Conservation (phyloP, 2,329 filamentous ascomycete genomes). For the Keithomyces neogunnii region DNA sequence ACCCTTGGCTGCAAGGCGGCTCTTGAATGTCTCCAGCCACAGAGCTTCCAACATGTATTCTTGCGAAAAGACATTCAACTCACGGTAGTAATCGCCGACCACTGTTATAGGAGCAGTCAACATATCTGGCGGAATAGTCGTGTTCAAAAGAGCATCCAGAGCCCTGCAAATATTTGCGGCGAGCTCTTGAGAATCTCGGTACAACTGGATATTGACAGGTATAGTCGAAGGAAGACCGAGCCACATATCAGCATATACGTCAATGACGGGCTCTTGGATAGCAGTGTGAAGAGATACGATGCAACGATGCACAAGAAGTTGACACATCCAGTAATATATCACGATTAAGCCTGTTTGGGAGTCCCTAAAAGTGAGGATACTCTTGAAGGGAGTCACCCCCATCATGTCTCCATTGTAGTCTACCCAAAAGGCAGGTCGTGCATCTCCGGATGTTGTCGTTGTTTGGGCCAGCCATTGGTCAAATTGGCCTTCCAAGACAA, state of each 20-base stretch:
- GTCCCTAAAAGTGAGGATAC: conserved; percentile 36
- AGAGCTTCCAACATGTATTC: conserved; percentile 36
- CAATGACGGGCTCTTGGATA: conserved; percentile 35
- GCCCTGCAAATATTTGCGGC: conserved; percentile 42
- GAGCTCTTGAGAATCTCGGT: conserved; percentile 34
- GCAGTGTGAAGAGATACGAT: conserved; percentile 35
- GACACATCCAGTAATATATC: conserved; percentile 45
- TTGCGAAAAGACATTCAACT: conserved; percentile 27
- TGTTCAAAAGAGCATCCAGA: conserved; percentile 36
- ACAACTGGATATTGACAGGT: conserved; percentile 32
- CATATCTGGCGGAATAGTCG: conserved; percentile 38
- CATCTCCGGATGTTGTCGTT: conserved; percentile 15
- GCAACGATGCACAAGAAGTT: conserved; percentile 40
- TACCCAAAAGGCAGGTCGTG: conserved; percentile 31
- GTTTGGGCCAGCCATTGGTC: conserved; percentile 36
- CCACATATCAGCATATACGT: conserved; percentile 30
- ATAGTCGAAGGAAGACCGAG: conserved; percentile 28
- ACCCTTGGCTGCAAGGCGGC: conserved; percentile 29
- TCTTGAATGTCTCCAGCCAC: conserved; percentile 38
- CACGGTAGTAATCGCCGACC: conserved; percentile 33
- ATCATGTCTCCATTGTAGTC: conserved; percentile 20
- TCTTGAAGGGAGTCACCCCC: conserved; percentile 33
- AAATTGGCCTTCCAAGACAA: conserved; percentile 39
- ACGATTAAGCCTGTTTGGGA: conserved; percentile 36
- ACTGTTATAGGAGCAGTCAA: conserved; percentile 34